phyloP scores from a whole-genome alignment of 1,284 basidiomycete genomes.

The Cryptococcus maquisensis region DNA sequence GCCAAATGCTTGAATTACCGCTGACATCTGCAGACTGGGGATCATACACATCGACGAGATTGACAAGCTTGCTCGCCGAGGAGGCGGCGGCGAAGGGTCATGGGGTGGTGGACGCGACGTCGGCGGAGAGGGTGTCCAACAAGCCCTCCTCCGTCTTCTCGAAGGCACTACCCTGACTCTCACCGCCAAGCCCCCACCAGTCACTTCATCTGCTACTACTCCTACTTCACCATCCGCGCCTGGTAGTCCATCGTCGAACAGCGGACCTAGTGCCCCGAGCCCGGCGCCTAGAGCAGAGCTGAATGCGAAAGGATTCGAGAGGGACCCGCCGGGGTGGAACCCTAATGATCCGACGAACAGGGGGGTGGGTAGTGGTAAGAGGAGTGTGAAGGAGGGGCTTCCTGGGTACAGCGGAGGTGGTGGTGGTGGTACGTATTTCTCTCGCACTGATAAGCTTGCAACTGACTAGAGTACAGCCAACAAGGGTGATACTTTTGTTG shows the following conservation, averaged over 20 bases:
- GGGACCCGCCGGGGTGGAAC: slow-evolving; percentile 37
- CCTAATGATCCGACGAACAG: slow-evolving; percentile 41
- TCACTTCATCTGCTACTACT: slow-evolving; percentile 14
- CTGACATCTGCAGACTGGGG: slow-evolving; percentile 59
- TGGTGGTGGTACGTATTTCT: slow-evolving; percentile 11
- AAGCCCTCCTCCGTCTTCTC: slow-evolving; percentile 83
- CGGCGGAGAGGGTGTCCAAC: slow-evolving; percentile 93
- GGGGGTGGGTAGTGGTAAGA: slow-evolving; percentile 33
- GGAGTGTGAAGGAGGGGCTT: slow-evolving; percentile 43
- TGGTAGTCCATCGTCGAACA: too few relatives aligned
- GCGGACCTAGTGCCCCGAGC: neutral
- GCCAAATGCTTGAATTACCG: slow-evolving; percentile 51
- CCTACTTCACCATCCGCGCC: slow-evolving; percentile 4
- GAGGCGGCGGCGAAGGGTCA: slow-evolving; percentile 54
- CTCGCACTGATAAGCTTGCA: neutral
- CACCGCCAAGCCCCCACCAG: slow-evolving; percentile 55
- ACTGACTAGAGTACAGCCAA: neutral
- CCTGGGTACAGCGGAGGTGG: slow-evolving; percentile 41
- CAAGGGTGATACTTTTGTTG: slow-evolving; percentile 46
- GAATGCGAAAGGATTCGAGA: slow-evolving; percentile 11
- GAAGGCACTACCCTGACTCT: slow-evolving; percentile 83
- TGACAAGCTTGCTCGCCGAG: slow-evolving; percentile 79
- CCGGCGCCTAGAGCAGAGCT: slow-evolving; percentile 16
- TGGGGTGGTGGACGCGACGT: slow-evolving; percentile 72
- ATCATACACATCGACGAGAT: slow-evolving; percentile 96